Evolutionary conservation across 352 stramenopile species (phyloP), one percentile per base, ranked within the genome.

Genomic region (Phytophthora cactorum): DNA sequence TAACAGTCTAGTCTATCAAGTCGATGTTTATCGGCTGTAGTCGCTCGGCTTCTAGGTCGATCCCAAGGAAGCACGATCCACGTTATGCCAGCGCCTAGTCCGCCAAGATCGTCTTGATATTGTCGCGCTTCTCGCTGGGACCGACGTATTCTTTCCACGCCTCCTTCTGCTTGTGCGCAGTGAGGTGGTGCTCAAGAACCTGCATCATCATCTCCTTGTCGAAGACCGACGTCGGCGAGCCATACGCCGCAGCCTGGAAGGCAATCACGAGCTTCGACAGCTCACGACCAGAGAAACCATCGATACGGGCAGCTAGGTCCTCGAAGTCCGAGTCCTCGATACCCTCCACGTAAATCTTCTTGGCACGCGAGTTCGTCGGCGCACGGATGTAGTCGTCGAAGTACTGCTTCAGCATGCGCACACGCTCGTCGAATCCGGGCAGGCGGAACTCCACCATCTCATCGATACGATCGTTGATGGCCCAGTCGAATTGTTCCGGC

Each of bases 211-310:
- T 91, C 52, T 95, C 78, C 68, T 96, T 91, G 68, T 96, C 96
- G 69, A 99, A 95, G 34, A 96, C 85, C 11, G 92, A 97, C 53
- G 93, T 96, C 32, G 94, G 81, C 41, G 92, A 98, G 59, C 97
- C 98, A 77, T 99, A 99, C 2, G 97, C 98, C 17, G 96, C 89
- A 14, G 97, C 97, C 85, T 99, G 98, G 96, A 98, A 99, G 34
- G 97, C 97, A 78, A 99, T 99, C 51, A 98, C 97, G 43, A 99
- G 87, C 91, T 99, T 99, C 43, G 95, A 98, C 68, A 99, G 97
- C 72, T 99, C 97, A 79, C 98, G 96, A 65, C 98, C 98, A 28
- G 95, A 99, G 77, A 99, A 99, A 36, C 97, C 98, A 12, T 99
- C 92, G 22, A 98, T 99, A 49, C 88, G 82, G 54, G 87, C 81